These are phyloP conservation scores for Fusarium pilosicola DNA, from an alignment of 2,329 filamentous ascomycete species.

Conservation along the genomic window DNA sequence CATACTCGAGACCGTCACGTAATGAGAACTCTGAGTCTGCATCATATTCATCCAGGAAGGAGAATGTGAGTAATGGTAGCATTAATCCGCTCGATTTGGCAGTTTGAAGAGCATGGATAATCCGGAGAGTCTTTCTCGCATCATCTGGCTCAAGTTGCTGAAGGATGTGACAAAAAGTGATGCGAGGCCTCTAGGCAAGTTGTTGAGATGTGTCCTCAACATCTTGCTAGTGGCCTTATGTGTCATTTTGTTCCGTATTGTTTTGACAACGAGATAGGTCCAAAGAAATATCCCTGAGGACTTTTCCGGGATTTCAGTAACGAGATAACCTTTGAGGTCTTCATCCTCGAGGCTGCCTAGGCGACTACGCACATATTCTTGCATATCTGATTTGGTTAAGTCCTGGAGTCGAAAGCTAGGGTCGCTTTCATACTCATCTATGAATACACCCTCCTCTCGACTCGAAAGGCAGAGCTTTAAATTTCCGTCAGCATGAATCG, in stretches of 20 bases:
- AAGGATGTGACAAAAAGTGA: background rate
- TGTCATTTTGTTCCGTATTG: background rate
- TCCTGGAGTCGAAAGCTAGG: background rate
- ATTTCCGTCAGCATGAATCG: rapidly evolving
- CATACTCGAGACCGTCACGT: too few species aligned
- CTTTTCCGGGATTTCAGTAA: rapidly evolving
- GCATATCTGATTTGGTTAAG: background rate
- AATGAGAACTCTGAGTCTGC: background rate
- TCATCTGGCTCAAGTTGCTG: background rate
- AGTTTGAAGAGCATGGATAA: background rate
- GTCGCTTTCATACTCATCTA: rapidly evolving
- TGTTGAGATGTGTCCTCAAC: background rate
- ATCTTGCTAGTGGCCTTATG: background rate
- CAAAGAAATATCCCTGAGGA: background rate
- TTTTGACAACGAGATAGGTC: background rate
- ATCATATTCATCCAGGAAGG: background rate
- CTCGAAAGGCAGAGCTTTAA: background rate
- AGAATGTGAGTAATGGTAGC: background rate
- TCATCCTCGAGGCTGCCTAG: background rate
- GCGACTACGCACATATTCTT: rapidly evolving
- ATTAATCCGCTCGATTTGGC: rapidly evolving
- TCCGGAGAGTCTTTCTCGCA: background rate
- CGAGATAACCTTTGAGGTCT: rapidly evolving
- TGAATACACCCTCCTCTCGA: background rate
- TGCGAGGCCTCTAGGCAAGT: background rate